phyloP scores from a whole-genome alignment of 2,329 filamentous ascomycete species.

The Colletotrichum godetiae region DNA sequence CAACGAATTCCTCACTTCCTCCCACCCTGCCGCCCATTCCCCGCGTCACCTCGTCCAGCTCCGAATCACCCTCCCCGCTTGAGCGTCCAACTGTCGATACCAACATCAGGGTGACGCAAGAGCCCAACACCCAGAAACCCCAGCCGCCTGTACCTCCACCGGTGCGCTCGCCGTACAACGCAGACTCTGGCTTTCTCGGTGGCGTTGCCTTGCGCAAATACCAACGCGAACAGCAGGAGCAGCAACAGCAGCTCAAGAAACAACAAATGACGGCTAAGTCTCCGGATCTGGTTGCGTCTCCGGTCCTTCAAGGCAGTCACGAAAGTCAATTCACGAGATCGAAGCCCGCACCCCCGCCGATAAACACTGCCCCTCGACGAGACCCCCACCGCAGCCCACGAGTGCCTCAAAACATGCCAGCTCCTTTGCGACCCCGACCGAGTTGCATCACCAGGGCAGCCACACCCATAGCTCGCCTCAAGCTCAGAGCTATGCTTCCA shows the following conservation, averaged over 20 bases:
- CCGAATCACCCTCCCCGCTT: conserved; percentile 35
- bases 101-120: conserved; percentile 28
- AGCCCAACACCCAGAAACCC: conserved; percentile 27
- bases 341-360: conserved; percentile 49
- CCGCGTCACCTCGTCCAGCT: conserved; percentile 57
- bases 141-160: conserved; percentile 43
- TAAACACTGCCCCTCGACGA: conserved; percentile 48
- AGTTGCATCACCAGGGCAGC: conserved; percentile 48
- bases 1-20: conserved; percentile 50
- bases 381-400: conserved; percentile 42
- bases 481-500: conserved; percentile 35
- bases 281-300: conserved; percentile 15
- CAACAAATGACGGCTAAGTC: conserved; percentile 30
- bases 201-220: conserved; percentile 65
- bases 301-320: conserved; percentile 30
- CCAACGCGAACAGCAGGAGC: conserved; percentile 50
- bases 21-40: conserved; percentile 63
- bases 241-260: conserved; percentile 35
- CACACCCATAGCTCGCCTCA: conserved; percentile 6
- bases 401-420: conserved; percentile 47
- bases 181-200: conserved; percentile 63
- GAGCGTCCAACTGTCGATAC: conserved; percentile 34
- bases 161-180: conserved; percentile 47
- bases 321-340: conserved; percentile 42
- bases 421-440: conserved; percentile 62